Evolutionary conservation across 306 rosid species (phyloP).

Genomic region (Carpinus fangiana): DNA sequence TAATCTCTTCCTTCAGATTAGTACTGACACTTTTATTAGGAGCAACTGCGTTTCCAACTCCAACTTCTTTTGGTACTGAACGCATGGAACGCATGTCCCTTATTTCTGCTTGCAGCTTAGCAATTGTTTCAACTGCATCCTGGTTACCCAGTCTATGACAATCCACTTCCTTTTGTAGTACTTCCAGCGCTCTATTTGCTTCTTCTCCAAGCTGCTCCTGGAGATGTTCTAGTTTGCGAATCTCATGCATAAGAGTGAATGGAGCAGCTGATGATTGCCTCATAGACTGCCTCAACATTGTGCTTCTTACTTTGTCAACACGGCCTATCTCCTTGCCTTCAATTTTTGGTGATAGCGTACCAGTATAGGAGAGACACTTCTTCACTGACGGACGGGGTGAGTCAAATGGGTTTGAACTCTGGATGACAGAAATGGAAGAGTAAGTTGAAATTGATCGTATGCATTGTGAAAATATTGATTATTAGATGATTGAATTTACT

Average conservation of each 20-base stretch:
- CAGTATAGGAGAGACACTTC: constrained; percentile 86
- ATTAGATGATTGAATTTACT: too few relatives aligned
- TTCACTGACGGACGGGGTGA: constrained; percentile 64
- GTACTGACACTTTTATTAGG: constrained; percentile 87
- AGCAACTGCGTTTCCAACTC: constrained; percentile 69
- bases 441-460: background rate
- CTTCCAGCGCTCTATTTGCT: constrained; percentile 95
- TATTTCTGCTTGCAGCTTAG: constrained; percentile 91
- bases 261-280: constrained; percentile 97
- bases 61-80: constrained; percentile 63
- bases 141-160: constrained; percentile 98
- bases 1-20: constrained; percentile 96
- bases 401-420: constrained; percentile 62
- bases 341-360: constrained; percentile 50
- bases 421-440: constrained; percentile 20
- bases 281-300: constrained; percentile 81
- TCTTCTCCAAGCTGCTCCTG: constrained; percentile 99
- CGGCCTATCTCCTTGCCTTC: constrained; percentile 48
- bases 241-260: constrained; percentile 95
- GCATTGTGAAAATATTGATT: too few relatives aligned
- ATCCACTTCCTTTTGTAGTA: constrained; percentile 95
- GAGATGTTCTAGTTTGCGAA: constrained; percentile 97
- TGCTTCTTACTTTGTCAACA: constrained; percentile 56
- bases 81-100: constrained; percentile 81
- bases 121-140: constrained; percentile 99